A percentile compares a stretch with the other conserved stretches of the same genome.
phyloP scores from a whole-genome alignment of 495 filamentous ascomycete genomes.

The Neurospora africana region DNA sequence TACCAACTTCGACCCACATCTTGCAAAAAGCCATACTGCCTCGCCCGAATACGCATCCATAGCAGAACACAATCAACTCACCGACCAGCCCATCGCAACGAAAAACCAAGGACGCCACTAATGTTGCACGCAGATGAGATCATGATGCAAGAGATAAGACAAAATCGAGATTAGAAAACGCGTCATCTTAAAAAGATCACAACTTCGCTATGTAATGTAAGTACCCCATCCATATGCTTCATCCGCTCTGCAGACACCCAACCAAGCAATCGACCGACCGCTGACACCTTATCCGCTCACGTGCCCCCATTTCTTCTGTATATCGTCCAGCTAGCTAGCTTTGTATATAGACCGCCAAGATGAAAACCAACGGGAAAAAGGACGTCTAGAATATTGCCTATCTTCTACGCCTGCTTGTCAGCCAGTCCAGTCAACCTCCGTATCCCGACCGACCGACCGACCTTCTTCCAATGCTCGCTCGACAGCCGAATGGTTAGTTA shows the following conservation, averaged over 20 bases:
- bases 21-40: neutral
- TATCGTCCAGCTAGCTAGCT: neutral
- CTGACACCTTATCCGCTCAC: neutral
- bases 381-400: neutral
- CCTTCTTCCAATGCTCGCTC: neutral
- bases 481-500: neutral
- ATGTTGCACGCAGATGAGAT: neutral
- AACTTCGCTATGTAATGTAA: neutral
- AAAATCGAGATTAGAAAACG: neutral
- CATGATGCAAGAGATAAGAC: neutral
- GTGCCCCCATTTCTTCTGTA: neutral
- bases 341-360: neutral
- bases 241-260: neutral
- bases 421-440: neutral
- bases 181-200: neutral
- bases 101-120: neutral
- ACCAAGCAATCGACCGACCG: neutral
- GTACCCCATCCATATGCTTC: neutral
- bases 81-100: neutral
- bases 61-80: neutral
- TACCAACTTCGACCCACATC: neutral
- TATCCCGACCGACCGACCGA: neutral
- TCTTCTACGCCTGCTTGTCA: neutral
- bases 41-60: neutral
- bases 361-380: neutral